Conservation (phyloP, 192 early-diverging fungal genomes). For the Gigaspora rosea region DNA sequence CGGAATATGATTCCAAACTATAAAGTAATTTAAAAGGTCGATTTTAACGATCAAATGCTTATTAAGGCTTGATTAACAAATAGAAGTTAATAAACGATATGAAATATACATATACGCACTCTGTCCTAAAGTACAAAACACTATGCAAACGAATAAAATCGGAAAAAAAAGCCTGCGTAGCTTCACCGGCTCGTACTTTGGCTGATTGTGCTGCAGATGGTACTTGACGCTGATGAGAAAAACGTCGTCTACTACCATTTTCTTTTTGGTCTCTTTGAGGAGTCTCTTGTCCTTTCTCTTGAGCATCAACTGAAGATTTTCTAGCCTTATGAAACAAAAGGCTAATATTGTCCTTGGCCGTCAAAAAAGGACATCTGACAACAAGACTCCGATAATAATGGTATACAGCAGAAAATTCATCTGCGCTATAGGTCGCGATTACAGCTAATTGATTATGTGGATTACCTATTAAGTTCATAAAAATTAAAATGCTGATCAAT, state of each 20-base stretch:
- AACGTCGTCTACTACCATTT: slow-evolving; percentile 36
- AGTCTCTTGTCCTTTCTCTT: background rate
- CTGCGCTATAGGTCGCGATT: slow-evolving; percentile 56
- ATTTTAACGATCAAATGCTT: background rate
- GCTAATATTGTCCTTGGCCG: slow-evolving; percentile 49
- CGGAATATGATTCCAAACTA: slow-evolving; percentile 28
- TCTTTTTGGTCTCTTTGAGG: slow-evolving; percentile 33
- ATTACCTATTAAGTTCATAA: slow-evolving; percentile 45
- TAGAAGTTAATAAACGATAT: background rate
- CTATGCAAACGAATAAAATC: slow-evolving; percentile 46
- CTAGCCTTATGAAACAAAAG: slow-evolving; percentile 45
- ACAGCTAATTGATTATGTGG: slow-evolving; percentile 82
- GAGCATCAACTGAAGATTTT: slow-evolving; percentile 21
- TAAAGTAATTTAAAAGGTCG: background rate
- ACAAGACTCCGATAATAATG: slow-evolving; percentile 54
- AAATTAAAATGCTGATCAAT: background rate
- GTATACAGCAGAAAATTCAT: slow-evolving; percentile 50
- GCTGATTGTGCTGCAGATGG: slow-evolving; percentile 22
- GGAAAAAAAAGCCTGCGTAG: slow-evolving; percentile 36
- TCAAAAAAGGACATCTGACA: slow-evolving; percentile 50
- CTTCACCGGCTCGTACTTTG: slow-evolving; percentile 34
- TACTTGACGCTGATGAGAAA: slow-evolving; percentile 20
- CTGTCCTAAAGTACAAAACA: slow-evolving; percentile 39
- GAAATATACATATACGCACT: slow-evolving; percentile 32
- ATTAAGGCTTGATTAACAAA: too few relatives aligned